Base-by-base conservation (phyloP, 345 rosid genomes). In the Noccaea caerulescens region DNA sequence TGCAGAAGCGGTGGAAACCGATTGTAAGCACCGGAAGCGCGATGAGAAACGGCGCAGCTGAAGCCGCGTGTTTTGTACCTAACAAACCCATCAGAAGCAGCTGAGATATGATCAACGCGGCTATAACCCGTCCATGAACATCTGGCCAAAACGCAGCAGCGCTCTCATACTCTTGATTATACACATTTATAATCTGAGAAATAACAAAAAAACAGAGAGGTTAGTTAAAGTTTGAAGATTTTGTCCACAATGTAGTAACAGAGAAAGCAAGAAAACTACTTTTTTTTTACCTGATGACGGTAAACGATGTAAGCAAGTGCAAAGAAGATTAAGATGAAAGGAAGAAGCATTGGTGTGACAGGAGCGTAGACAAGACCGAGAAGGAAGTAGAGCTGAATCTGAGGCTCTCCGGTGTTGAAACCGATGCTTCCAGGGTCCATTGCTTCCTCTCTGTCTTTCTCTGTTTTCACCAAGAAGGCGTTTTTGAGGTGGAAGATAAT, bases 61-160 rank as follows among this genome's bases (percentile, higher is more conserved):
- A 72, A 64, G 90, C 86, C 8, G 88, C 84, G 4, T 60, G 46
- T 70, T 84, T 87, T 23, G 97, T 87, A 51, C 79, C 72, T 72
- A 93, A 37, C 69, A 93, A 73, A 62, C 98, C 98, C 77, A 93
- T 74, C 32, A 93, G 66, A 75, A 87, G 82, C 72, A 93, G 38
- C 78, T 93, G 98, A 8, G 97, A 90, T 72, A 90, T 83, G 41
- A 90, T 52, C 82, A 93, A 70, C 43, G 90, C 97, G 2, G 46
- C 8, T 37, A 90, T 78, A 41, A 93, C 8, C 8, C 96, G 91
- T n/a, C 81, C 87, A 51, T 93, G 97, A 66, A 93, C 97, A 63
- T 84, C 96, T 3, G 98, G 98, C 98, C 98, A 93, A 76, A 90
- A 93, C 53, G 93, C 96, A 6, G 92, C 97, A 4, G 68, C 96